Conservation (phyloP, 768 basidiomycete genomes). For the Pisolithus orientalis region DNA sequence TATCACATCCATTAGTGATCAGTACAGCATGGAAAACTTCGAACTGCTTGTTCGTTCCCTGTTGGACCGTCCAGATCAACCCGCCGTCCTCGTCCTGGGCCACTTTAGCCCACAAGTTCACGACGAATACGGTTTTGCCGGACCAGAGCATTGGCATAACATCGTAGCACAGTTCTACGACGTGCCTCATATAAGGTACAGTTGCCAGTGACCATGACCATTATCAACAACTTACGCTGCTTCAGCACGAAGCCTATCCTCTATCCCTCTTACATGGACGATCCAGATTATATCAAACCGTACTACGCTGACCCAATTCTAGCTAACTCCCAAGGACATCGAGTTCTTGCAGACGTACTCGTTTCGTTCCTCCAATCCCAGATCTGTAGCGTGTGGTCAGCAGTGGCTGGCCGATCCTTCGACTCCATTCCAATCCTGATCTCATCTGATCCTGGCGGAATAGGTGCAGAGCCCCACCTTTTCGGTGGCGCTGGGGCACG, state of each 20-base stretch:
- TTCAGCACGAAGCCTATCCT: slow-evolving; percentile 71
- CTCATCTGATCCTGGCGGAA: slow-evolving; percentile 28
- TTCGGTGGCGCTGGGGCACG: slow-evolving; percentile 84
- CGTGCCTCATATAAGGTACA: slow-evolving; percentile 78
- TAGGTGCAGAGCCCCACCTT: slow-evolving; percentile 43
- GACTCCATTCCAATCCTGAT: slow-evolving; percentile 47
- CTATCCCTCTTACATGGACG: slow-evolving; percentile 75
- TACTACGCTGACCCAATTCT: slow-evolving; percentile 84
- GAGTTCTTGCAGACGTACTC: slow-evolving; percentile 85
- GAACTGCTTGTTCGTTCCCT: slow-evolving; percentile 90
- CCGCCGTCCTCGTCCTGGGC: slow-evolving; percentile 90
- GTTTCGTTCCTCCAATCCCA: slow-evolving; percentile 87
- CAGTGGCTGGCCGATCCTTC: slow-evolving; percentile 59
- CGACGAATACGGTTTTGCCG: slow-evolving; percentile 71
- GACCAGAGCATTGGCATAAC: slow-evolving; percentile 86
- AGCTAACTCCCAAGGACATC: slow-evolving; percentile 75
- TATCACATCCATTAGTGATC: slow-evolving; percentile 41
- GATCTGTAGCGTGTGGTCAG: slow-evolving; percentile 80
- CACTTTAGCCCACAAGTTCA: slow-evolving; percentile 90
- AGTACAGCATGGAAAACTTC: slow-evolving; percentile 72
- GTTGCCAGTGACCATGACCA: not conserved
- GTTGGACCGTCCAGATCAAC: slow-evolving; percentile 83
- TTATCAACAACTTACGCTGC: not conserved
- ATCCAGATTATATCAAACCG: slow-evolving; percentile 55
- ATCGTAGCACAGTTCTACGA: slow-evolving; percentile 97